A percentile compares a stretch with the other conserved stretches of the same genome.
These are phyloP conservation scores for Tetracladium marchalianum DNA, from an alignment of 495 filamentous ascomycete species.

Conservation along the genomic window DNA sequence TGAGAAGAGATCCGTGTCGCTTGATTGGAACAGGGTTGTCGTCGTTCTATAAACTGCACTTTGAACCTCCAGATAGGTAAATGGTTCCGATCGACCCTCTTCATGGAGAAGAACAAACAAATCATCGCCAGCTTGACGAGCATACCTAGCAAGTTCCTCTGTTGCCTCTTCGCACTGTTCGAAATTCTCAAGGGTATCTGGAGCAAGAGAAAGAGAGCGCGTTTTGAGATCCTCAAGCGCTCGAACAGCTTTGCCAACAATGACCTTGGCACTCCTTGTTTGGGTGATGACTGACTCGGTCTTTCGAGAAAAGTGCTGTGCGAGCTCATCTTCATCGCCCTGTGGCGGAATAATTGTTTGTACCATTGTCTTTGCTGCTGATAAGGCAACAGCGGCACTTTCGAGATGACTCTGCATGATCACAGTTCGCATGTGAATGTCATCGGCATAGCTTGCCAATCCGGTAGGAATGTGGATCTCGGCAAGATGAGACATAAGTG, in stretches of 20 bases:
- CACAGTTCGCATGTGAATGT: conserved; percentile 60
- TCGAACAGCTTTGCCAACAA: conserved; percentile 67
- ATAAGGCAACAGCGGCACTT: conserved; percentile 57
- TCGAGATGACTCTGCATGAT: conserved; percentile 78
- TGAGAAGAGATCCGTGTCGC: conserved; percentile 53
- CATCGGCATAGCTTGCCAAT: conserved; percentile 69
- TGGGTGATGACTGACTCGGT: conserved; percentile 62
- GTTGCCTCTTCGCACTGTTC: conserved; percentile 52
- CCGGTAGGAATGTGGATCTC: conserved; percentile 67
- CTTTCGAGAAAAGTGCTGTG: conserved; percentile 57
- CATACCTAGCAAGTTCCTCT: conserved; percentile 55
- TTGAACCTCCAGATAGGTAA: conserved; percentile 56
- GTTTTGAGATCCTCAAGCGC: conserved; percentile 69
- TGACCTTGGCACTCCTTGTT: conserved; percentile 74
- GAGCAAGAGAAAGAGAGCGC: conserved; percentile 64
- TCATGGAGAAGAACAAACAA: conserved; percentile 57
- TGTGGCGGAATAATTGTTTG: conserved; percentile 46
- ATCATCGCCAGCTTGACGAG: conserved; percentile 55
- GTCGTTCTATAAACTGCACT: conserved; percentile 49
- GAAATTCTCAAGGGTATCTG: conserved; percentile 36
- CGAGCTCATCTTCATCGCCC: conserved; percentile 50
- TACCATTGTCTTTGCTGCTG: conserved; percentile 52
- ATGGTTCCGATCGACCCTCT: conserved; percentile 60
- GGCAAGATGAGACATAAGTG: conserved; percentile 74
- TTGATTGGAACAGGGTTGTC: conserved; percentile 33